Conservation (phyloP, 208 protist genomes). For the Acanthamoeba quina region DNA sequence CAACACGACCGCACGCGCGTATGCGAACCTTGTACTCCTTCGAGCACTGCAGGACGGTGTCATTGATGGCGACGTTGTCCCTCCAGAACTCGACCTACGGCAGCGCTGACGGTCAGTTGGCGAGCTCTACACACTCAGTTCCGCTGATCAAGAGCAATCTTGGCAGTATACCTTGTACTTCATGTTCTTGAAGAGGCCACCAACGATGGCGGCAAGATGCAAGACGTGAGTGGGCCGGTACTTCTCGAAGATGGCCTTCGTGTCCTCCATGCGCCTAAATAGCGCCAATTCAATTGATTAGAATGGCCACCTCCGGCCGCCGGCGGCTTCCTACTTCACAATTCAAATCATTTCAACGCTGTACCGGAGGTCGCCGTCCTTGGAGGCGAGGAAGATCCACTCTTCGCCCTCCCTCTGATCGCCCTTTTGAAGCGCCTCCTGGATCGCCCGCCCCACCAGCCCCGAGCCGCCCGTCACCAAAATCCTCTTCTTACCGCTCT, state of each 20-base stretch:
- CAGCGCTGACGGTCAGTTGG: background rate
- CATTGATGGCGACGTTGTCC: conserved; percentile 95
- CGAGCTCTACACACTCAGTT: background rate
- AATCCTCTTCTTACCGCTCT: conserved; percentile 69
- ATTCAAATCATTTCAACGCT: too few species aligned
- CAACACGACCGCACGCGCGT: background rate
- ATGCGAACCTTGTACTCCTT: conserved; percentile 84
- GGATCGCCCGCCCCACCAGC: conserved; percentile 93
- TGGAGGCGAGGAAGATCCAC: conserved; percentile 93
- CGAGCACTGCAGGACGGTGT: conserved; percentile 93
- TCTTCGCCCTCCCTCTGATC: conserved; percentile 61
- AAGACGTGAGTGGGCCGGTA: conserved; percentile 95
- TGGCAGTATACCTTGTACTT: conserved; percentile 88
- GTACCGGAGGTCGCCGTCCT: conserved; percentile 91
- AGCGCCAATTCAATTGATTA: too few species aligned
- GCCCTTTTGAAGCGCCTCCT: conserved; percentile 77
- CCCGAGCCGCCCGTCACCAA: conserved; percentile 95
- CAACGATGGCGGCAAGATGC: conserved; percentile 95
- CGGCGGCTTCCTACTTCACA: too few species aligned
- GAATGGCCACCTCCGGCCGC: too few species aligned
- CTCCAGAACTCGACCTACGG: conserved; percentile 89
- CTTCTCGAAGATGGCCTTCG: conserved; percentile 90
- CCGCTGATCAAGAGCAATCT: background rate
- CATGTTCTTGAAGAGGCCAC: conserved; percentile 95
- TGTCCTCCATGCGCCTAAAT: conserved; percentile 83